Percentiles rank a stretch among this genome's conserved stretches.
Evolutionary conservation across 176 grass and related monocot genomes (phyloP).

Genomic region (Zoysia japonica): DNA sequence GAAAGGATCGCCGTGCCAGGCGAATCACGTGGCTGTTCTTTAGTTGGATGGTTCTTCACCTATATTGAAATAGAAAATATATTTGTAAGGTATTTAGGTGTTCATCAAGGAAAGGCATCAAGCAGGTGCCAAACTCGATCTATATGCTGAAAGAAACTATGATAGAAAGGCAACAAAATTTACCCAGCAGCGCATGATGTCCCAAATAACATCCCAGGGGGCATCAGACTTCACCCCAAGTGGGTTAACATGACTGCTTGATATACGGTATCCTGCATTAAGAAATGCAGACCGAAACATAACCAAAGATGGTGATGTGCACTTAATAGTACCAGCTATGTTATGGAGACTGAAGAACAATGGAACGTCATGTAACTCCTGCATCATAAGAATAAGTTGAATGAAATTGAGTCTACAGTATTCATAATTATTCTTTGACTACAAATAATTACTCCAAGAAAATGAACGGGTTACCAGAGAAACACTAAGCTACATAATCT

Average conservation of each 20-base stretch:
- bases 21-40: conserved; percentile 63
- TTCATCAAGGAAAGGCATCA: conserved; percentile 6
- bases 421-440: conserved; percentile 18
- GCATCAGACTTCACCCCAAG: conserved; percentile 90
- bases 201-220: conserved; percentile 95
- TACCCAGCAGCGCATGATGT: conserved; percentile 99
- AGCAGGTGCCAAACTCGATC: background rate
- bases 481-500: conserved; percentile 16
- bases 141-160: background rate
- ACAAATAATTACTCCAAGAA: background rate
- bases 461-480: background rate
- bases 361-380: conserved; percentile 83
- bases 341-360: conserved; percentile 95
- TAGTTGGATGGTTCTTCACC: conserved; percentile 96
- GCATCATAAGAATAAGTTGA: conserved; percentile 44
- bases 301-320: conserved; percentile 73
- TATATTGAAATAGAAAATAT: conserved; percentile 12
- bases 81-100: background rate
- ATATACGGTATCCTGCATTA: conserved; percentile 95
- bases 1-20: conserved; percentile 72
- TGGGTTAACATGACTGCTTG: conserved; percentile 74
- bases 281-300: conserved; percentile 88
- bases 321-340: conserved; percentile 86
- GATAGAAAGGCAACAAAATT: conserved; percentile 13
- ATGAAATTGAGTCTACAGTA: background rate